Conservation (phyloP, 257 asterid genomes). For the Fraxinus pennsylvanica region DNA sequence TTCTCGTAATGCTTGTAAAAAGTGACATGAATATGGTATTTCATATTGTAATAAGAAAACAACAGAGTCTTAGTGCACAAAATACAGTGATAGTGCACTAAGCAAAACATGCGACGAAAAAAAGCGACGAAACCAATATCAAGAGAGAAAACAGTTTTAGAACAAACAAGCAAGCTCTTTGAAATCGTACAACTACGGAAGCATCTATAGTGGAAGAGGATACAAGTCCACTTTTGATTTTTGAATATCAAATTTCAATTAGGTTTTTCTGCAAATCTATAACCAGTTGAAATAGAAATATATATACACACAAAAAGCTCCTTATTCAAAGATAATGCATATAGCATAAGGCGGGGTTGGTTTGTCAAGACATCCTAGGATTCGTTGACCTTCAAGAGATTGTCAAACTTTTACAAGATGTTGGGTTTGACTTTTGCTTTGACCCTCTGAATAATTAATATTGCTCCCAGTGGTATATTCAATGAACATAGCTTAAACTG, state of each 20-base stretch:
- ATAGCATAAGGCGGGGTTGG: not conserved
- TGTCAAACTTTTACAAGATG: not conserved
- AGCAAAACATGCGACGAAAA: not conserved
- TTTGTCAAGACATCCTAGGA: not conserved
- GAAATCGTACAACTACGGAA: not conserved
- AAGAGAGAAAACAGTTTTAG: not conserved
- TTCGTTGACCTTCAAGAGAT: not conserved
- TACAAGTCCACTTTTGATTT: not conserved
- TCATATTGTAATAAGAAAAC: not conserved
- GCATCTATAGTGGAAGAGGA: conserved; percentile 1
- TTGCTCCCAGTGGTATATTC: not conserved
- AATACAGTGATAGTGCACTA: not conserved
- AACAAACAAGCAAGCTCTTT: not conserved
- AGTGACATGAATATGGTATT: not conserved
- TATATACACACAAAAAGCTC: not conserved
- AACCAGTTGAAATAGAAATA: not conserved
- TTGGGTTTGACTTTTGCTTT: not conserved
- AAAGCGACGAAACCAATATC: too few species aligned
- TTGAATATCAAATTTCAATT: conserved; percentile 1
- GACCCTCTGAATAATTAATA: not conserved
- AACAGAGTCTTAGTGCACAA: not conserved
- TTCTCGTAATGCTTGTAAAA: not conserved
- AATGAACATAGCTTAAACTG: not conserved
- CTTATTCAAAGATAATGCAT: not conserved
- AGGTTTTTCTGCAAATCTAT: not conserved